Evolutionary conservation across 1,139 yeast genomes (phyloP), one percentile per base, ranked within the genome.

Genomic region (Pichia sp.): DNA sequence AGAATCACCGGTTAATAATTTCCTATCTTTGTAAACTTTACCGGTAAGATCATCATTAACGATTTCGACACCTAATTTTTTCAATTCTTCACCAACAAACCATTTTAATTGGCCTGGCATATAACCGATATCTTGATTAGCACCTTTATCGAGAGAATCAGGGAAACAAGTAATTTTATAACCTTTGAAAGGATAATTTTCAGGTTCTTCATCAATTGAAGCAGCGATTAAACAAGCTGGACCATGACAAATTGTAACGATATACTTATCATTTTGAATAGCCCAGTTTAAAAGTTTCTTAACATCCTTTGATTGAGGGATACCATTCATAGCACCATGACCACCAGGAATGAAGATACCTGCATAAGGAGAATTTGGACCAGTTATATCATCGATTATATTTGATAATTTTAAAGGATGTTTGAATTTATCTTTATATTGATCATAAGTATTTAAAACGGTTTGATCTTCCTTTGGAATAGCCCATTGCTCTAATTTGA

Each of bases 311-410:
- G 43, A 38, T 18, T 41, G 36, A 8, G 45, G 45, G 21, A 44
- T 44, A 11, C 28, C 22, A 4, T 34, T 28, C 28, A 44, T 11
- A 6, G 22, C 45, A 31, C 45, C 47, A 30, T 44, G 45, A 8
- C 47, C 47, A 22, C 47, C 45, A 9, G 47, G 47, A 25, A 44
- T 32, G 32, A 44, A 39, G 19, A 44, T 26, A 39, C 43, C 47
- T 3, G 37, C 45, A 28, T 44, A 41, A 12, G 37, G 36, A 7
- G 47, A 41, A 17, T 33, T 22, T 22, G 30, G 6, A 19, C 35
- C 33, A 3, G 24, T 28, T 8, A 25, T 30, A 10, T 35, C n/a
- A 9, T 38, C 41, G 8, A 44, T 7, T 18, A 44, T 31, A 8
- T 36, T 34, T 12, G 17, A 24, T 11, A 44, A 35, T 15, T 35